Base-by-base conservation (phyloP, 257 asterid genomes). In the Marsdenia floribunda region DNA sequence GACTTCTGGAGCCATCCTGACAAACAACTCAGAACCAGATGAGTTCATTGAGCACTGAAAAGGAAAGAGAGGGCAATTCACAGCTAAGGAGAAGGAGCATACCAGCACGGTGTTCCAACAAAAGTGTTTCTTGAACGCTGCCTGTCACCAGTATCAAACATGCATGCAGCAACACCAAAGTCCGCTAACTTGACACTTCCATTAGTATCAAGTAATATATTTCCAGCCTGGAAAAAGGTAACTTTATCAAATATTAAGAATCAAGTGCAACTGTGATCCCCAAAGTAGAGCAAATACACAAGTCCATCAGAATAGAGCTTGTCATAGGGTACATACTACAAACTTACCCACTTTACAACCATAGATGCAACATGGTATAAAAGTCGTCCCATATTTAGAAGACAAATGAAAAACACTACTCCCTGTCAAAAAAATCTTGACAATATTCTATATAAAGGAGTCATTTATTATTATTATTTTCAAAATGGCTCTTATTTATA, bases 1-100 rank as follows among this genome's bases (percentile, higher is more conserved):
- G 75, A 95, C 99, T 86, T 92, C 99, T 68, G 99, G 99, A 68
- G 99, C 99, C 99, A 95, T 95, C 99, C 99, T 95, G 85, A 59
- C 69, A 74, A 73, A 76, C 21, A 75, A 44, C 74, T 49, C 35
- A 73, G 71, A 57, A 73, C 66, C 18, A 37, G 37, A 64, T 57
- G 37, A 70, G 72, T 33, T 29, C 44, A 6, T 26, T 65, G 21
- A 19, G 57, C 49, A 38, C 26, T 54, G 13, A 16, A 44, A 16
- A 44, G 68, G 12, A 61, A n/a, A 64, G 10, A 71, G 11, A 53
- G 26, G 37, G 59, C 4, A 40, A 70, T 14, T 40, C 5, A 26
- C 40, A 38, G 15, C 64, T 35, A 29, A 37, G 49, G 58, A 14
- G 40, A 24, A 61, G 77, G 72, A 53, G 75, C 83, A 70, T 85